Conservation (phyloP, 257 asterid genomes). For the Plantago major region DNA sequence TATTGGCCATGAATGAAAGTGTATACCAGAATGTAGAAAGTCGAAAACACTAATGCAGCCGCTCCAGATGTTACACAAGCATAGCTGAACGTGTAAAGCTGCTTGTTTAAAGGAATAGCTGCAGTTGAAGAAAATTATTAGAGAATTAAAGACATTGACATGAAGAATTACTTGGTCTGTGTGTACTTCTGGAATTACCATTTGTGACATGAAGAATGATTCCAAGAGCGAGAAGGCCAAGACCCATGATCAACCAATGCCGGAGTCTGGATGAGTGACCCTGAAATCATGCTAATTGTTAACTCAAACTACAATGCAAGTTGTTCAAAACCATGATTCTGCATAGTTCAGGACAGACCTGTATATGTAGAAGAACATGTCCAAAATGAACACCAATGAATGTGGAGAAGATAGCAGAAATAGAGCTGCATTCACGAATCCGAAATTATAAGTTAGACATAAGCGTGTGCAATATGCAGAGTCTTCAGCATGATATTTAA, state of each 20-base stretch:
- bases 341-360: conserved; percentile 29
- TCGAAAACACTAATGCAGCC: conserved; percentile 62
- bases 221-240: conserved; percentile 50
- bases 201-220: conserved; percentile 52
- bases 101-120: conserved; percentile 79
- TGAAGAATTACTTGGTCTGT: neutral
- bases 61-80: conserved; percentile 71
- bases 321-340: neutral
- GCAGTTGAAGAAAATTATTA: conserved; percentile 23
- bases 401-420: conserved; percentile 70
- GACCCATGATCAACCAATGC: conserved; percentile 56
- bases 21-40: conserved; percentile 55
- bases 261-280: conserved; percentile 57
- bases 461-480: neutral
- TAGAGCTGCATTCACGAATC: conserved; percentile 48
- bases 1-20: conserved; percentile 4
- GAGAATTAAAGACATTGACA: conserved; percentile 1
- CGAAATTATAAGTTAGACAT: neutral
- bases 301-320: conserved; percentile 1
- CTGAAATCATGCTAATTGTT: conserved; percentile 23
- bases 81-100: conserved; percentile 69
- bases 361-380: conserved; percentile 59
- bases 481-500: neutral
- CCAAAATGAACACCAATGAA: conserved; percentile 68
- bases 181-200: conserved; percentile 33